Conservation (phyloP, 495 filamentous ascomycete species). For the Emericellopsis terricola region DNA sequence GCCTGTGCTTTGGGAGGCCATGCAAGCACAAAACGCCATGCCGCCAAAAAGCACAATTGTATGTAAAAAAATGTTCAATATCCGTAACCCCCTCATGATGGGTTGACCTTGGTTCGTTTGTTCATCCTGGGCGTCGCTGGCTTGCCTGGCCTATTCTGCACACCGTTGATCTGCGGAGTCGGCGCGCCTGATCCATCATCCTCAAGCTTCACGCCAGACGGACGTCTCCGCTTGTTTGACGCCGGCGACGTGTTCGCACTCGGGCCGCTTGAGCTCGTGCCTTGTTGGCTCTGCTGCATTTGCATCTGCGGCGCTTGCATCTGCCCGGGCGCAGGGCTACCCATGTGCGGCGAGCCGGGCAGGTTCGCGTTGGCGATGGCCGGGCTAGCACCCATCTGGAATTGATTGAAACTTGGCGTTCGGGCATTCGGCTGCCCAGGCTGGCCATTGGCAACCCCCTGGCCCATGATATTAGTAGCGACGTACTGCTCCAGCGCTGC, state of each 20-base stretch:
- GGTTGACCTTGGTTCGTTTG: slow-evolving; percentile 25
- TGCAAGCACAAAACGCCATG: slow-evolving; percentile 2
- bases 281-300: slow-evolving; percentile 54
- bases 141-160: slow-evolving; percentile 16
- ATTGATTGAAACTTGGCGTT: slow-evolving; percentile 31
- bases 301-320: slow-evolving; percentile 52
- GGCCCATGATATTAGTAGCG: slow-evolving; percentile 13
- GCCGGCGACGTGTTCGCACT: slow-evolving; percentile 79
- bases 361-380: slow-evolving; percentile 34
- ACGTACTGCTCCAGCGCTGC: slow-evolving; percentile 45
- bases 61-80: no score
- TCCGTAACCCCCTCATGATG: slow-evolving; percentile 13
- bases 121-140: slow-evolving; percentile 26
- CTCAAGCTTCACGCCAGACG: slow-evolving; percentile 63
- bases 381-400: slow-evolving; percentile 34
- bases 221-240: slow-evolving; percentile 57
- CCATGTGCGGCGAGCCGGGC: slow-evolving; percentile 41
- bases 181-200: slow-evolving; percentile 32
- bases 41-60: no score
- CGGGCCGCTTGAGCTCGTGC: slow-evolving; percentile 46
- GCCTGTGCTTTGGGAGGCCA: no score
- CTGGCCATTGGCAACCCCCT: slow-evolving; percentile 23
- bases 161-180: slow-evolving; percentile 26
- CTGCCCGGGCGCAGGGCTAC: slow-evolving; percentile 36
- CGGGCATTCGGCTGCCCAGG: slow-evolving; percentile 15